phyloP scores from a whole-genome alignment of 257 asterid genomes.

The Ilex asprella region DNA sequence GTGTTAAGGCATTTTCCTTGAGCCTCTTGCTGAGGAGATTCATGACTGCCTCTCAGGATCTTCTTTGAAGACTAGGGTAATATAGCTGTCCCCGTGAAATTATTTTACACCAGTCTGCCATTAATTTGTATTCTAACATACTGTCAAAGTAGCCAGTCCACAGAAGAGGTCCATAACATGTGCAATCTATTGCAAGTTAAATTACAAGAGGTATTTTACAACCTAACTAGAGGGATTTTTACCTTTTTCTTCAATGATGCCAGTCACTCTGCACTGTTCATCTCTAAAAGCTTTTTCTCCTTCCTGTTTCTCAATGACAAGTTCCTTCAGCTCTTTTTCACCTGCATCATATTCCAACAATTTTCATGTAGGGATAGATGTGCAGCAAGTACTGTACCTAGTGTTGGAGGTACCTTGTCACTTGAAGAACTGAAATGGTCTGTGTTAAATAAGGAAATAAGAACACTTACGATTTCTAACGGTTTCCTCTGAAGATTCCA shows the following conservation, averaged over 20 bases:
- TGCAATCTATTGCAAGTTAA: too few relatives aligned
- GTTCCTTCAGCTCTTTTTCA: conserved; percentile 67
- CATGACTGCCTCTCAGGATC: background rate
- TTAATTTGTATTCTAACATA: background rate
- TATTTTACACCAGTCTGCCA: too few relatives aligned
- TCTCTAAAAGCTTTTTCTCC: conserved; percentile 46
- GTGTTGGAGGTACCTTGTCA: background rate
- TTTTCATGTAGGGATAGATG: background rate
- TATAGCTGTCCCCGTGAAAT: background rate
- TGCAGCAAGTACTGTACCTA: background rate
- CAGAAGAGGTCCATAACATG: background rate
- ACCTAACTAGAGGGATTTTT: conserved; percentile 10
- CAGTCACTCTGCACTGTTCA: conserved; percentile 47
- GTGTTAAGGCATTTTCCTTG: background rate
- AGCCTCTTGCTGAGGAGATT: background rate
- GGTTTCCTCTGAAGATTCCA: conserved; percentile 67
- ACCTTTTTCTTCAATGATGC: conserved; percentile 73
- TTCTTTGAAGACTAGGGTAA: background rate
- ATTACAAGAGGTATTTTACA: background rate
- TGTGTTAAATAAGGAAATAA: conserved; percentile 8
- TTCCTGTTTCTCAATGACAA: conserved; percentile 50
- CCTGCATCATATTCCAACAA: conserved; percentile 43
- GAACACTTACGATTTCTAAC: conserved; percentile 62
- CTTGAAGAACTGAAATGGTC: conserved; percentile 12
- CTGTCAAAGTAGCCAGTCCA: background rate